Evolutionary conservation across 208 protist species (phyloP), one percentile per base, ranked within the genome.

Genomic region (Wallacemonas sp.): DNA sequence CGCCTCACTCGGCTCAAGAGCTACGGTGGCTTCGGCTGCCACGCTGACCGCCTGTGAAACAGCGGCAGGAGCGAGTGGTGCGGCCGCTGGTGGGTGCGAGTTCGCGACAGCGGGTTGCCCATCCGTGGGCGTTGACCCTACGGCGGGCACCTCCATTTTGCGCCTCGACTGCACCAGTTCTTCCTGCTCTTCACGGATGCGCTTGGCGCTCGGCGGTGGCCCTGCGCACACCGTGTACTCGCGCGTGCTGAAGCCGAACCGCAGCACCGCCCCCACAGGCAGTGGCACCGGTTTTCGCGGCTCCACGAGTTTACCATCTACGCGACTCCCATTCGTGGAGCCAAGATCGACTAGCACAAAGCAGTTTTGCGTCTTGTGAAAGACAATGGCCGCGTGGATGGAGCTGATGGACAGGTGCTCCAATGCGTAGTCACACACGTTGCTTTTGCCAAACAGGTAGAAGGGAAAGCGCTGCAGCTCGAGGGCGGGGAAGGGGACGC

Each of bases 301-400:
- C 65, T 85, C 78, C 27, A 96, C 75, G 22, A 72, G 77, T 26
- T 56, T 62, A 2, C 87, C 90, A 42, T 94, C 81, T 12, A 97
- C 73, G 8, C 76, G 74, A 17, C 80, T 73, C 4, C 92, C 92
- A 59, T 97, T 93, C 14, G 87, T 94, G 12, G 92, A 95, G 60
- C 73, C 66, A 5, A 97, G 75, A 71, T 97, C 92, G 15, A 97
- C 78, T 30, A 96, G 54, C 49, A 94, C 87, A 73, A 94, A 94
- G 68, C 84, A 90, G 19, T 73, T 45, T 49, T 92, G 77, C 33
- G 79, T 70, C 56, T 76, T 68, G 75, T 97, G 88, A 73, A 91
- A 95, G 33, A 96, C 85, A 15, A 97, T 44, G 12, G 84, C 93
- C 11, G 80, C 81, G 63, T 97, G 93, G n/a, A 96, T 75, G 27